Conservation (phyloP, 2,329 filamentous ascomycete species). For the Apiospora malaysiana region DNA sequence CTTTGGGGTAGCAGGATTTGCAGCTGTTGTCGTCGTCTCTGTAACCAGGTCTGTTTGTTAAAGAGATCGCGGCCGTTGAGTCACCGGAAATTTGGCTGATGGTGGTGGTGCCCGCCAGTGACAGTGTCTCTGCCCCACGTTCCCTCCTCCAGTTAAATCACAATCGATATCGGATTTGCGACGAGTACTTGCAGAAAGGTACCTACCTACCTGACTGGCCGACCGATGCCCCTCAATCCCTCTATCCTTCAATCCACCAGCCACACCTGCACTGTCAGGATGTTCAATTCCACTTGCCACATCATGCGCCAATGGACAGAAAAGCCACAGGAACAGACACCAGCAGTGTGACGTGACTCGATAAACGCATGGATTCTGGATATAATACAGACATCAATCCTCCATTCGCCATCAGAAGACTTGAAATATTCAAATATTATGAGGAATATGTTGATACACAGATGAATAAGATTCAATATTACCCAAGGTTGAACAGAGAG, state of each 20-base stretch:
- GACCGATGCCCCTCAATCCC: not conserved
- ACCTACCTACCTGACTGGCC: not conserved
- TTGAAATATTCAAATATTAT: not conserved
- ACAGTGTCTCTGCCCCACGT: constrained; percentile 9
- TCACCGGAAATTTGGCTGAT: constrained; percentile 44
- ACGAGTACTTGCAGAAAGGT: not conserved
- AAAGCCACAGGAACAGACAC: not conserved
- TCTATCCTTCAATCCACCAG: not conserved
- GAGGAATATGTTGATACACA: not conserved
- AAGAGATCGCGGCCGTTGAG: constrained; percentile 32
- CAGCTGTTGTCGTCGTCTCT: not conserved
- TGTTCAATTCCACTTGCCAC: too few species aligned
- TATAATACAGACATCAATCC: not conserved
- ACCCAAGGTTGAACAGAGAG: too few species aligned
- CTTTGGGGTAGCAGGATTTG: constrained; percentile 5
- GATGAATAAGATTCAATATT: too few species aligned
- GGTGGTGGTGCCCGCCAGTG: constrained; percentile 19
- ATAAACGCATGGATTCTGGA: not conserved
- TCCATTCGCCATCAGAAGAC: not conserved
- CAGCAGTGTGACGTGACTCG: not conserved
- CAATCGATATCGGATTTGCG: constrained; percentile 20
- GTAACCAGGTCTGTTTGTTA: constrained; percentile 20
- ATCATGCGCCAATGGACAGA: too few species aligned
- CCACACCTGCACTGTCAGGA: not conserved
- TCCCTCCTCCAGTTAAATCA: constrained; percentile 17